Conservation (phyloP, 192 early-diverging fungal genomes). For the Podila horticola region DNA sequence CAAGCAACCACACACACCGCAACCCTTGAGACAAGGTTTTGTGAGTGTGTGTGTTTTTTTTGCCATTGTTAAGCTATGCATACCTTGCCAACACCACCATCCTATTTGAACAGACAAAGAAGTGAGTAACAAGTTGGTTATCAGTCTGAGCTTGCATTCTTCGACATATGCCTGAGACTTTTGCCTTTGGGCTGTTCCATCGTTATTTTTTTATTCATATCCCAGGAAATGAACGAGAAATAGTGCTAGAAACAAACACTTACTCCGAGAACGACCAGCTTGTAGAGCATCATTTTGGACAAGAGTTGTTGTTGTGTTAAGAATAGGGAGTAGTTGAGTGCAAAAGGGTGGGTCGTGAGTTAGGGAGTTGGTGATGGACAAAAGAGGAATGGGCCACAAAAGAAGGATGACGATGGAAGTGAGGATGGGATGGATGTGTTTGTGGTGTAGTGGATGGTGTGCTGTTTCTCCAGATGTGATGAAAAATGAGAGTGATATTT, state of each 20-base stretch:
- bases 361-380: not conserved
- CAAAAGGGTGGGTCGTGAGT: not conserved
- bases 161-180: too few relatives aligned
- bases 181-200: not conserved
- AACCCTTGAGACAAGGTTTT: too few relatives aligned
- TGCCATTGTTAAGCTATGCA: not conserved
- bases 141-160: too few relatives aligned
- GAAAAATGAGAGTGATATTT: too few relatives aligned
- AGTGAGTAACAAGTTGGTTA: not conserved
- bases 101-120: constrained; percentile 14
- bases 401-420: not conserved
- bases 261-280: constrained; percentile 83
- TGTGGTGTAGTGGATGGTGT: not conserved
- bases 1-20: too few relatives aligned
- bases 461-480: too few relatives aligned
- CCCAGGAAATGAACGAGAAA: constrained; percentile 3
- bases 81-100: constrained; percentile 58
- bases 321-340: not conserved
- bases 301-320: constrained; percentile 14
- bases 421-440: not conserved
- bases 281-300: constrained; percentile 75
- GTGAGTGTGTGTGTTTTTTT: too few relatives aligned
- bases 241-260: constrained; percentile 8
- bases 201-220: not conserved
- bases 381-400: not conserved